Base-by-base conservation (phyloP, 2,329 filamentous ascomycete genomes). In the Colletotrichum viniferum region DNA sequence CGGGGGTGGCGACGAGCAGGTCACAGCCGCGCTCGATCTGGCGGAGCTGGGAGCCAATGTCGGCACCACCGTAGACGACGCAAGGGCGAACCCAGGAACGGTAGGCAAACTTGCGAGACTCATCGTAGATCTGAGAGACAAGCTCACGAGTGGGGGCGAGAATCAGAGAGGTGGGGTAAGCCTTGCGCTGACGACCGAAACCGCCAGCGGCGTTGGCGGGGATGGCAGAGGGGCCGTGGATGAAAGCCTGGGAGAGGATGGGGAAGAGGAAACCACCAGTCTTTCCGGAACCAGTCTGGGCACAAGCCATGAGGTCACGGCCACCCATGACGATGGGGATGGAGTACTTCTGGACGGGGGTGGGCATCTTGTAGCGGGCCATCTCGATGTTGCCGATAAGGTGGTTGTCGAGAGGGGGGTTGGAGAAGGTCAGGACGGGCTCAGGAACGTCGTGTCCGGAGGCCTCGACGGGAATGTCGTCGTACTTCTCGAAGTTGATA, bases 401-500 rank as follows among this genome's bases (percentile, higher is more conserved):
- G 83, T 98, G 97, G 85, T 98, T 94, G 83, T 99, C 97, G 80
- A 99, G 91, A 82, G 97, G 97, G 79, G 97, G 97, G 87, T 97
- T 98, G 83, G 92, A 95, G 91, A 99, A 99, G 77, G 92, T 90
- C 79, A 93, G 93, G 79, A 98, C 95, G 55, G 96, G 94, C 83
- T 98, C 97, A 61, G 97, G 97, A 69, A 98, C 96, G 83, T 98
- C 92, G 69, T 95, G 93, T 76, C 97, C 97, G 76, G 96, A 98
- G 78, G 97, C 97, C 88, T 98, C 97, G 78, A 99, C 97, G 71
- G 97, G 97, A 79, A 99, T 99, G 86, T 99, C 97, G 83, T 99
- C 97, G 87, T 99, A 99, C 90, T 99, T 99, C 89, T 98, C 94
- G 85, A 99, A 99, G 92, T 99, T 99, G 94, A 99, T 98, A 87